A percentile compares a stretch with the other conserved stretches of the same genome.
Conservation (phyloP, 2,329 filamentous ascomycete species). For the Paraphoma chrysanthemicola region DNA sequence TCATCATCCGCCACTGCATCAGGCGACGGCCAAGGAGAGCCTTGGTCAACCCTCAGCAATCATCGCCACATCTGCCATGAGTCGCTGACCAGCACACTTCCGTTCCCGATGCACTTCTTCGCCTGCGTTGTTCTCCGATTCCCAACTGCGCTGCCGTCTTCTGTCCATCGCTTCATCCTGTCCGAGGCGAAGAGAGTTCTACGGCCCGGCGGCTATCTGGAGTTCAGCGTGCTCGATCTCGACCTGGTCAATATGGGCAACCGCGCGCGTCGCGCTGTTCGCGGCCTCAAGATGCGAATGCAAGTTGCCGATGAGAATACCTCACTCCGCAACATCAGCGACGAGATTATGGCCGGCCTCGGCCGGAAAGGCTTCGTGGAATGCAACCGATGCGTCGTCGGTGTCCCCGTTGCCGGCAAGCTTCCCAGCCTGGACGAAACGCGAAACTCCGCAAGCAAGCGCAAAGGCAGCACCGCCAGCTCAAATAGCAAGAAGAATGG, state of each 20-base stretch:
- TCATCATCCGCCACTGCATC: constrained; percentile 23
- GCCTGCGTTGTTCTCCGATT: constrained; percentile 79
- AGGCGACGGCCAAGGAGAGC: constrained; percentile 26
- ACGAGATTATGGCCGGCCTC: constrained; percentile 68
- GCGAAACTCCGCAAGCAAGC: constrained; percentile 25
- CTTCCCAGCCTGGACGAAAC: constrained; percentile 43
- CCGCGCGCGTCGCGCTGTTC: constrained; percentile 70
- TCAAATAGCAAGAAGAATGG: constrained; percentile 25
- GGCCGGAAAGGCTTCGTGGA: constrained; percentile 73
- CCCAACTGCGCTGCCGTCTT: constrained; percentile 71
- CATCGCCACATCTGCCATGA: constrained; percentile 77
- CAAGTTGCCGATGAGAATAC: constrained; percentile 66
- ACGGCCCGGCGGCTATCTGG: constrained; percentile 79
- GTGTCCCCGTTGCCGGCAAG: constrained; percentile 72
- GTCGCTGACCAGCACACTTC: constrained; percentile 70
- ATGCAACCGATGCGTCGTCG: constrained; percentile 78
- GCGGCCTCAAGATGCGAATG: constrained; percentile 74
- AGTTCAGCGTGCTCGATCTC: constrained; percentile 77
- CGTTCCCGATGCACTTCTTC: constrained; percentile 79
- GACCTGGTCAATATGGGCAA: constrained; percentile 85
- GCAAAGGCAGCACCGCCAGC: constrained; percentile 40
- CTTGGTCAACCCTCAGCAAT: constrained; percentile 61
- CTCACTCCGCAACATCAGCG: constrained; percentile 63
- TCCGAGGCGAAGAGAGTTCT: constrained; percentile 79
- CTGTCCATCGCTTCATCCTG: constrained; percentile 73